Evolutionary conservation across 495 filamentous ascomycete genomes (phyloP).

Genomic region (Trichocladium uniseriatum): DNA sequence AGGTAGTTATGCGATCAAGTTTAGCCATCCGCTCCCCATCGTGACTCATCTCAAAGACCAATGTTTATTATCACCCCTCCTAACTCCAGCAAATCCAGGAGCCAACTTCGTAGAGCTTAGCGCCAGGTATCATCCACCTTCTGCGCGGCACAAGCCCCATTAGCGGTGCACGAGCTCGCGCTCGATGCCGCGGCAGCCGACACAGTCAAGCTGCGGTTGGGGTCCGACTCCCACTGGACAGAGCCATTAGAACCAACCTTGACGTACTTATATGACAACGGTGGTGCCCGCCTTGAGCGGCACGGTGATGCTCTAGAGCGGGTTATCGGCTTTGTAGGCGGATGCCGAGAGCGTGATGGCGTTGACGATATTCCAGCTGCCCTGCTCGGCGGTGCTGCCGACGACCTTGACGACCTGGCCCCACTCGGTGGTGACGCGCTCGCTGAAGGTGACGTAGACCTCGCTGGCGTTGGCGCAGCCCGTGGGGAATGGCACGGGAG

Average conservation of each 20-base stretch:
- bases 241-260: conserved; percentile 44
- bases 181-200: too few relatives aligned
- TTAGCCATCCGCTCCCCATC: too few relatives aligned
- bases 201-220: conserved; percentile 52
- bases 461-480: conserved; percentile 36
- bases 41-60: too few relatives aligned
- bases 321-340: conserved; percentile 46
- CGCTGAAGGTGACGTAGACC: conserved; percentile 53
- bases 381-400: conserved; percentile 46
- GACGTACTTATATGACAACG: conserved; percentile 64
- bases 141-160: too few relatives aligned
- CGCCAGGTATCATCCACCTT: too few relatives aligned
- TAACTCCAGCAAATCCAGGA: too few relatives aligned
- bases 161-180: too few relatives aligned
- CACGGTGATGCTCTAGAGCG: conserved; percentile 48
- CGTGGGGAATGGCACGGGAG: conserved; percentile 27
- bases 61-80: too few relatives aligned
- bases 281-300: conserved; percentile 41
- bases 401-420: conserved; percentile 53
- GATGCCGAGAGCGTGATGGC: conserved; percentile 45
- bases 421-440: conserved; percentile 42
- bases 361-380: conserved; percentile 44
- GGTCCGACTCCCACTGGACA: conserved; percentile 55
- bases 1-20: too few relatives aligned
- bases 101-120: too few relatives aligned